A percentile compares a stretch with the other conserved stretches of the same genome.
These are phyloP conservation scores for Gnomoniopsis smithogilvyi DNA, from an alignment of 2,329 filamentous ascomycete species.

Conservation along the genomic window DNA sequence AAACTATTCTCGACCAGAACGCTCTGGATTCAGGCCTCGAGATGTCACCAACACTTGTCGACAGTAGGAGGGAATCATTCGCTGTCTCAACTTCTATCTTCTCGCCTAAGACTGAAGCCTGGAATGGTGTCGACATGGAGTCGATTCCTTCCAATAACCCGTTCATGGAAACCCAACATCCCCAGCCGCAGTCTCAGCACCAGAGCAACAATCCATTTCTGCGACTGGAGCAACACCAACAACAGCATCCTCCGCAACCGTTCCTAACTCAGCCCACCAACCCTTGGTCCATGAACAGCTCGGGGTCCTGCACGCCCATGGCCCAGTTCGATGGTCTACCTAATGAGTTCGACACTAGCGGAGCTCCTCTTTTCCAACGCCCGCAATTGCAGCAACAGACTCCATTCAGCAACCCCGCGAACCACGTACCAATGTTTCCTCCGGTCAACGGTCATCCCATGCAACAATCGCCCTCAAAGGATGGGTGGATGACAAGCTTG, in stretches of 20 bases:
- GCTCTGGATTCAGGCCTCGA: constrained; percentile 59
- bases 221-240: constrained; percentile 54
- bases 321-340: constrained; percentile 64
- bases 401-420: constrained; percentile 51
- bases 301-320: constrained; percentile 72
- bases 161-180: constrained; percentile 48
- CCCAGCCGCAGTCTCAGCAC: constrained; percentile 13
- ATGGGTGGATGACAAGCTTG: constrained; percentile 47
- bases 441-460: constrained; percentile 44
- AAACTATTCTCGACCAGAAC: constrained; percentile 57
- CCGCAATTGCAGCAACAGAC: constrained; percentile 49
- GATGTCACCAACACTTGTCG: constrained; percentile 60
- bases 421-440: constrained; percentile 53
- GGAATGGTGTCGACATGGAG: constrained; percentile 64
- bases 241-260: constrained; percentile 29
- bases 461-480: constrained; percentile 55
- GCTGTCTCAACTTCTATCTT: constrained; percentile 56
- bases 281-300: constrained; percentile 64
- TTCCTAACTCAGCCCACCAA: constrained; percentile 37
- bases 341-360: constrained; percentile 50
- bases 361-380: constrained; percentile 49
- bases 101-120: constrained; percentile 63
- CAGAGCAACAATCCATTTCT: constrained; percentile 65
- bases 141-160: constrained; percentile 62
- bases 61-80: constrained; percentile 63